Conservation (phyloP, 306 rosid species). For the Ceratonia siliqua region DNA sequence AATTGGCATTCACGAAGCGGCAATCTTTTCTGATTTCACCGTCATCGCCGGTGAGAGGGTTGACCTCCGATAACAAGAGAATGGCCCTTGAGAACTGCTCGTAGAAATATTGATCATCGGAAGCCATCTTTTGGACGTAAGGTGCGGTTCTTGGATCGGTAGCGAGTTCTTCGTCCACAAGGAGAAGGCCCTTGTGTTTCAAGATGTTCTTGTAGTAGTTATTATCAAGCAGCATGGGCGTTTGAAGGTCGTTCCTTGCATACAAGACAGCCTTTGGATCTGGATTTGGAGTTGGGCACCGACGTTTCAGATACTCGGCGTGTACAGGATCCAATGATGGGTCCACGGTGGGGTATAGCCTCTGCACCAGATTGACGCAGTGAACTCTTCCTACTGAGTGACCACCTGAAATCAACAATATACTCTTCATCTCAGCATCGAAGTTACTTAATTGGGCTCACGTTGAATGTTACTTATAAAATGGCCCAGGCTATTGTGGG, state of each 20-base stretch:
- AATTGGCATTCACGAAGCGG: constrained; percentile 53
- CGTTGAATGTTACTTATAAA: too few species aligned
- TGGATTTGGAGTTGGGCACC: constrained; percentile 77
- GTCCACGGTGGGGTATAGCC: constrained; percentile 71
- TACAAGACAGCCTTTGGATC: constrained; percentile 58
- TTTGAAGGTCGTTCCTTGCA: constrained; percentile 61
- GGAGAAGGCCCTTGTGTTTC: constrained; percentile 63
- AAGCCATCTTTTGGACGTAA: constrained; percentile 70
- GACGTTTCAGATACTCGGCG: constrained; percentile 56
- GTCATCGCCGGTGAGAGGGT: constrained; percentile 56
- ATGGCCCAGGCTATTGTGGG: too few species aligned
- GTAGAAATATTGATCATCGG: constrained; percentile 60
- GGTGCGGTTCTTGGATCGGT: constrained; percentile 67
- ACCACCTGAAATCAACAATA: constrained; percentile 58
- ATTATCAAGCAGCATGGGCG: constrained; percentile 81
- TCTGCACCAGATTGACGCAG: constrained; percentile 58
- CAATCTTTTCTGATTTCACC: constrained; percentile 88
- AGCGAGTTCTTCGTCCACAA: constrained; percentile 61
- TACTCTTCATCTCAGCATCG: too few species aligned
- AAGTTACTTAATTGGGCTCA: too few species aligned
- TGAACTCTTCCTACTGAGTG: constrained; percentile 90
- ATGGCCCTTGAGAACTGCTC: constrained; percentile 72
- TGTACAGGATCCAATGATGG: constrained; percentile 55
- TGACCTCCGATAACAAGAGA: constrained; percentile 59
- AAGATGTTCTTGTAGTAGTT: constrained; percentile 71